Conservation (phyloP, 2,329 filamentous ascomycete species). For the Aspergillus melleus region DNA sequence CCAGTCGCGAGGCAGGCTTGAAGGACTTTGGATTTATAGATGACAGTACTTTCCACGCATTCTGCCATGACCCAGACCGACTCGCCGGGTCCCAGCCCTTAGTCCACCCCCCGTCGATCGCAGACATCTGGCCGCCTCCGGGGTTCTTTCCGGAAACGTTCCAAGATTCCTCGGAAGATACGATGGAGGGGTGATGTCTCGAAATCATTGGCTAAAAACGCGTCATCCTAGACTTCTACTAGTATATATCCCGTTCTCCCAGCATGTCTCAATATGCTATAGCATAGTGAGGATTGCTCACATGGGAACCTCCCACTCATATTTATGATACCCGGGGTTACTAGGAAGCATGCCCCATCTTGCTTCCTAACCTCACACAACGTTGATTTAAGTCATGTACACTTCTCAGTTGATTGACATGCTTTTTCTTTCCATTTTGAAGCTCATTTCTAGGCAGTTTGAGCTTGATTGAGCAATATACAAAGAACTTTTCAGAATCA, state of each 20-base stretch:
- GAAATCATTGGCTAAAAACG: background rate
- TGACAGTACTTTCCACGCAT: slow-evolving; percentile 45
- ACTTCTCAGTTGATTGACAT: background rate
- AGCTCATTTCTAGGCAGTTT: too few relatives aligned
- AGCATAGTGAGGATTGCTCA: background rate
- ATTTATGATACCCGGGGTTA: background rate
- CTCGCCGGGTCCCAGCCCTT: slow-evolving; percentile 37
- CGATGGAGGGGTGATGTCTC: slow-evolving; percentile 19
- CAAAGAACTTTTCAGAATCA: background rate
- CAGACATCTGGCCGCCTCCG: slow-evolving; percentile 45
- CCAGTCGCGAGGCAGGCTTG: slow-evolving; percentile 41
- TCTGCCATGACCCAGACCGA: slow-evolving; percentile 47
- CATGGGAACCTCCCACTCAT: background rate
- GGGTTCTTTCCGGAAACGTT: slow-evolving; percentile 45
- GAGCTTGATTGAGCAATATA: background rate
- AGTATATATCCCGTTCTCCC: background rate
- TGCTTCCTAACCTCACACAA: background rate
- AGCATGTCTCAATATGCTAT: background rate
- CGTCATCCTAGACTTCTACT: background rate
- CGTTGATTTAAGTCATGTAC: background rate
- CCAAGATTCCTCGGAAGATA: slow-evolving; percentile 26
- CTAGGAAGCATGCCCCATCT: background rate
- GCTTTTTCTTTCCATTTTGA: too few relatives aligned
- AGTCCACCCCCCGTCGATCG: slow-evolving; percentile 40
- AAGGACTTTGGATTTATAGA: slow-evolving; percentile 48